Base-by-base conservation (phyloP, 2,329 filamentous ascomycete species). In the Ceratocystis ficicola region DNA sequence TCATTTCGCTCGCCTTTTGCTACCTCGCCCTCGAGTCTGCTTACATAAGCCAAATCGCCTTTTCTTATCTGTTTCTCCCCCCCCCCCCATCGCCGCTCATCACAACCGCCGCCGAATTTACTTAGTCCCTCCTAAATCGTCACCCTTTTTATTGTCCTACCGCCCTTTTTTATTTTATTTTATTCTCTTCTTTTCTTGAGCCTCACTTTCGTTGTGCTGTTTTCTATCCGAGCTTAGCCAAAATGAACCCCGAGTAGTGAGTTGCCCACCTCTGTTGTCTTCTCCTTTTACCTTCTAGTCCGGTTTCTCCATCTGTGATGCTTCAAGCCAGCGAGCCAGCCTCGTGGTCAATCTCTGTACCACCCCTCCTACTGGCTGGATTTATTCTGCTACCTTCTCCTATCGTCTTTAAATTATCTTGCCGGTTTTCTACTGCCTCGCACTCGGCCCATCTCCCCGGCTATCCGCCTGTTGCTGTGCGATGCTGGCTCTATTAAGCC, bases 171-270 rank as follows among this genome's bases (percentile, higher is more conserved):
- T 41, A 41, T 41, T 41, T 41, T 41, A 41, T 25, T 36, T 17
- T 48, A 48, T 48, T 20, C 8, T 48, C 20, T 25, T 36, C n/a
- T 32, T 36, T 48, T 52, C 44, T 57, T 46, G 50, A 52, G 62
- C 62, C 62, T 62, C 55, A 48, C 28, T 44, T 20, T 65, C 32
- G n/a, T 36, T 41, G 25, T 65, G 44, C 12, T 65, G 36, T 28
- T 48, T 15, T 32, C 52, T 55, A 17, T 48, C 25, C 41, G 59
- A 46, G 66, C 32, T 32, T 74, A 75, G 74, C 77, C 82, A 89
- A 73, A 75, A 94, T 94, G 89, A 94, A 94, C 83, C 89, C 89
- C 76, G 89, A 94, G 89, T 94, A 83, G 89, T 94, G 86, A 76
- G 88, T 86, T 73, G 17, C 10, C 20, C 62, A 25, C 62, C 44